Base-by-base conservation (phyloP, 306 rosid genomes). In the Mucuna pruriens region DNA sequence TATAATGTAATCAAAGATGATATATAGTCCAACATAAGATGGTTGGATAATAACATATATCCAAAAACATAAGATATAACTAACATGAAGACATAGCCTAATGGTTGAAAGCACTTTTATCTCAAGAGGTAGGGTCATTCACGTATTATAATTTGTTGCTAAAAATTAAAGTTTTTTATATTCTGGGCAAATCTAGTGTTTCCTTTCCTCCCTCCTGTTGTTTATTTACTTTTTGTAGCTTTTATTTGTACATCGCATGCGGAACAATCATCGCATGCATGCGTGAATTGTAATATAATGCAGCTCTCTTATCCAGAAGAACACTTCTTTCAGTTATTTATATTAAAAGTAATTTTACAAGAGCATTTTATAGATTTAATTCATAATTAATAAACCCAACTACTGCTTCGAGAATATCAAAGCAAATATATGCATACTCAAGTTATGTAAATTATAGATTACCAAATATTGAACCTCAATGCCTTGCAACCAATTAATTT, bases 301-400 rank as follows among this genome's bases (percentile, higher is more conserved):
- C 15, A 81, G 61, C 84, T 80, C 67, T 72, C 51, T 38, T 62
- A 80, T 80, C 74, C 67, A 23, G 11, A 19, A 65, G n/a, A 68
- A 76, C 73, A 76, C 26, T 19, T 65, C 9, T 44, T 74, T 52
- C 15, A 29, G 33, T 29, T 51, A 26, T 76, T 44, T 44, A 61
- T 44, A 2, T 22, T 22, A 64, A 25, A 49, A 33, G 22, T 17
- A 10, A 26, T 36, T 71, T 22, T 22, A 31, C 15, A 23, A 58
- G 31, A 26, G 25, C 16, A 81, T 39, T 55, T 66, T 13, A 19
- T 16, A 8, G 23, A 48, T 25, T 57, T 16, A 23, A 15, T 38
- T 55, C 51, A 4, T 22, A 57, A 57, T 12, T 22, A 57, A 57
- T 12, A 23, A 39, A 7, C 11, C 7, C 9, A 16, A 38, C 8